Percentiles rank a stretch among this genome's conserved stretches.
Evolutionary conservation across 805 yeast genomes (phyloP).

Genomic region (Ogataea salicorniae): DNA sequence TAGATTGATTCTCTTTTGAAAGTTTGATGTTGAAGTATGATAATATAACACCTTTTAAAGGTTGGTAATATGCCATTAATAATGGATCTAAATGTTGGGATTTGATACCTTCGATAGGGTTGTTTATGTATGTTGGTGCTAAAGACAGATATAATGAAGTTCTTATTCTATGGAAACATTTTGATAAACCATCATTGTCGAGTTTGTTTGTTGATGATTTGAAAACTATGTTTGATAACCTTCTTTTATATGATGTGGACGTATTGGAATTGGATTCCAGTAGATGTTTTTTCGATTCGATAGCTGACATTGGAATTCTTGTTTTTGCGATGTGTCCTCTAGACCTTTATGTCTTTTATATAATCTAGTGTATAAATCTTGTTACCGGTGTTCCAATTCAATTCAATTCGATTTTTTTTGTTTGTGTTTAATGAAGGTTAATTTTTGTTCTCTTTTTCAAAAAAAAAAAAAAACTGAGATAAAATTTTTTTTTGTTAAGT

Average conservation of each 20-base stretch:
- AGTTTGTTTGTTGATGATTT: constrained; percentile 16
- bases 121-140: constrained; percentile 72
- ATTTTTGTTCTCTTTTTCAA: too few relatives aligned
- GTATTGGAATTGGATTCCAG: too few relatives aligned
- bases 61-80: constrained; percentile 72
- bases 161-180: constrained; percentile 62
- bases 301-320: too few relatives aligned
- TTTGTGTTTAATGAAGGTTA: too few relatives aligned
- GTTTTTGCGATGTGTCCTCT: too few relatives aligned
- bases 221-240: constrained; percentile 1
- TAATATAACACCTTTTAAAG: constrained; percentile 77
- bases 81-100: constrained; percentile 87
- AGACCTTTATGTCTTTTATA: too few relatives aligned
- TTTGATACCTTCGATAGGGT: constrained; percentile 74
- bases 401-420: too few relatives aligned
- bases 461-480: too few relatives aligned
- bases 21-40: constrained; percentile 67
- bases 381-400: too few relatives aligned
- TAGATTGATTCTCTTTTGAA: constrained; percentile 35
- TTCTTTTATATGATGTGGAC: not conserved
- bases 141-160: constrained; percentile 72
- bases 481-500: too few relatives aligned
- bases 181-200: constrained; percentile 42
- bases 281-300: too few relatives aligned
- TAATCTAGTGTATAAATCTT: too few relatives aligned